Evolutionary conservation across 345 rosid species (phyloP), one percentile per base, ranked within the genome.

Genomic region (Clarkia xantiana): DNA sequence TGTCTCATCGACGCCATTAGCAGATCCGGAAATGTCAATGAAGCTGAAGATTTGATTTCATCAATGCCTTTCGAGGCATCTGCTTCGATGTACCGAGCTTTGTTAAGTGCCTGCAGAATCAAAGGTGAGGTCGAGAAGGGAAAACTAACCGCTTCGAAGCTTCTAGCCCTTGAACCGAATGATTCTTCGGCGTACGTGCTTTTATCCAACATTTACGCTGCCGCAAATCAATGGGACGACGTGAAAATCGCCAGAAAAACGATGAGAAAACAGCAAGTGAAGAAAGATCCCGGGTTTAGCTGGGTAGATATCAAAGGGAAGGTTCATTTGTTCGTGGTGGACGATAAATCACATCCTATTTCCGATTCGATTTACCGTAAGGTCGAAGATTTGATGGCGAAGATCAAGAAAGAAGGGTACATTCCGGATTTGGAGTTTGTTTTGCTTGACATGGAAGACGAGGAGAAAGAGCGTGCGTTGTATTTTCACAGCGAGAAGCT

Each of bases 1-100:
- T 77, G 79, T 58, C 68, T 80, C 14, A 81, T 76, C 41, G 79
- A 80, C 68, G 77, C 79, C 19, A 77, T 77, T 44, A 77, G 87
- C 25, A 77, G 81, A 43, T 72, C 77, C 45, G 84, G 81, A 44
- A 65, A 36, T 55, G 64, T 74, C 59, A 15, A 61, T 58, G 69
- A 80, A 57, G 87, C 87, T 49, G 75, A 72, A 44, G 54, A 66
- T 23, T 40, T 80, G 44, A 74, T 80, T 23, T 40, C 52, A 46
- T 70, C 78, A 44, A 70, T 80, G 76, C 71, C 79, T 6, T 63
- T 74, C 53, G 62, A 70, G 58, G 73, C 80, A 52, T 77, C 81
- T 48, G 72, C 77, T 22, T 77, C 81, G 8, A 75, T 77, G 76
- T 69, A 62, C 58, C 62, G 77, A 68, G 69, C 71, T 17, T 56